Base-by-base conservation (phyloP, 352 stramenopile species). In the Lagenidium giganteum region DNA sequence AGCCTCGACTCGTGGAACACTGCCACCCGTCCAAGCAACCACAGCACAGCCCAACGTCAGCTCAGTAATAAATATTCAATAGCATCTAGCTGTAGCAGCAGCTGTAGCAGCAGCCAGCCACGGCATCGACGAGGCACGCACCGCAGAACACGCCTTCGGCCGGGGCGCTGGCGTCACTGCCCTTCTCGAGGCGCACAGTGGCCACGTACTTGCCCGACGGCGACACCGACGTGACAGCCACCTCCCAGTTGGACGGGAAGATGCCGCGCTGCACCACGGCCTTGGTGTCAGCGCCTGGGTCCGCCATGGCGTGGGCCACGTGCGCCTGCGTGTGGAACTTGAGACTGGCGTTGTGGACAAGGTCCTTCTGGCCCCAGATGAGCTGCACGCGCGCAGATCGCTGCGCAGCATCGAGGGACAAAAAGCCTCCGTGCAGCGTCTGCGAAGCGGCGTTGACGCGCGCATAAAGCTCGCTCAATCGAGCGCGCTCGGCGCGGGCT, bases 271-370 rank as follows among this genome's bases (percentile, higher is more conserved):
- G 49, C 24, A 79, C 70, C 9, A 21, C 39, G 29, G 64, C 42
- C 35, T 62, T 29, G n/a, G n/a, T n/a, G n/a, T n/a, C n/a, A n/a
- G n/a, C n/a, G n/a, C n/a, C n/a, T n/a, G n/a, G n/a, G 1, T 18
- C 37, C 21, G 32, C 33, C 6, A 43, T 37, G 16, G 77, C 38
- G 2, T 26, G 40, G 13, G 27, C 41, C 25, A 84, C 63, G 47
- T 81, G 65, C 58, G 76, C 66, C 40, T 78, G 65, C 29, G 62
- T 39, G 12, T 83, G 71, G 46, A 61, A 88, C 53, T 80, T 83
- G 47, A 64, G 54, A 16, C 57, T 69, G 7, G 64, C 38, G 39
- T 61, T 70, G 54, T 82, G 79, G 32, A 84, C 42, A 30, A 85
- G 49, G 37, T 88, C 75, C 25, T 59, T 80, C 46, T 74, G 68